Base-by-base conservation (phyloP, 1,284 basidiomycete genomes). In the Ustilago tritici region DNA sequence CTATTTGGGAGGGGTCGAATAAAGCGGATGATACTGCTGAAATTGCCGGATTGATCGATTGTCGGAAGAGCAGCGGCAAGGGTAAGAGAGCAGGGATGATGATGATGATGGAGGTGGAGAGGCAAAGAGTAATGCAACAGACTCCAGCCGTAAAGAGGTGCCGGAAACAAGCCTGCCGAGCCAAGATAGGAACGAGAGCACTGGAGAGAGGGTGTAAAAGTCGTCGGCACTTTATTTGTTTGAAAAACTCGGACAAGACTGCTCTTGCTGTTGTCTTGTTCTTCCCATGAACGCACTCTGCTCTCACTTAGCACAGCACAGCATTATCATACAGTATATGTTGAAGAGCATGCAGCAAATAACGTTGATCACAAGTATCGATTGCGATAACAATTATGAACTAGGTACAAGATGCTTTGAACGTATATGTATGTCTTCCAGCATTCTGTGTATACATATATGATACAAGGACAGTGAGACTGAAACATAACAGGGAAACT, bases 81-180 rank as follows among this genome's bases (percentile, higher is more conserved):
- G 12, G 17, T n/a, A 14, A 47, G 46, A 47, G 46, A n/a, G 46
- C 15, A 17, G 36, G 10, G 46, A 47, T 47, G 23, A 19, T 47
- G 17, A 19, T 6, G 50, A 19, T 28, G 49, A 32, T 50, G 49
- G n/a, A 32, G 49, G 49, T 50, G 49, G 28, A 23, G 46, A 49
- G 46, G 46, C 6, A 31, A 49, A 31, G 23, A 23, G 19, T 14
- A 28, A 28, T 1, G 8, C 8, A 23, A 19, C 19, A 28, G 46
- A 49, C 7, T 49, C n/a, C 46, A 19, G 46, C 23, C n/a, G 46
- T 19, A 49, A 32, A 32, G 49, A 28, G 31, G 49, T 50, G 28
- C 49, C 23, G 49, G 49, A 14, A 50, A 19, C n/a, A n/a, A 46
- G 43, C 43, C n/a, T 46, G 49, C 49, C 31, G 49, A 50, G 15